Evolutionary conservation across 2,329 filamentous ascomycete genomes (phyloP).

Genomic region (Fusarium circinatum): DNA sequence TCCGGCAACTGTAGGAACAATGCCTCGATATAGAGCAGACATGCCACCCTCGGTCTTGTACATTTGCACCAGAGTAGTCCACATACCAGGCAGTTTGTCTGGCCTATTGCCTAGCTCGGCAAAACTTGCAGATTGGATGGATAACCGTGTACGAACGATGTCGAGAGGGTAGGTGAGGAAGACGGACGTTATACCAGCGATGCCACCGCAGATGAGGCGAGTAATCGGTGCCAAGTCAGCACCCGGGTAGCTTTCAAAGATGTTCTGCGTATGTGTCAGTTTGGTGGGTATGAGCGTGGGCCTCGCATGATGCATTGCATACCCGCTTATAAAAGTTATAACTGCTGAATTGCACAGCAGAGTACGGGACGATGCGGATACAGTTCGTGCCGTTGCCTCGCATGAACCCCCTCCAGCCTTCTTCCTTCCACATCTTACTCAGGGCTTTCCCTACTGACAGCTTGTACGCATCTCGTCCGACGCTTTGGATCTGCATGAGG

Average conservation of each 20-base stretch:
- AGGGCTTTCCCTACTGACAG: slow-evolving; percentile 89
- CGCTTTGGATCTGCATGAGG: slow-evolving; percentile 94
- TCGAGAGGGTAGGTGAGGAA: slow-evolving; percentile 96
- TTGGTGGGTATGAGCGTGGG: background rate
- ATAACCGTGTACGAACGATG: slow-evolving; percentile 94
- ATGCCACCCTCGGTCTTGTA: slow-evolving; percentile 92
- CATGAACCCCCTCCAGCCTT: slow-evolving; percentile 98
- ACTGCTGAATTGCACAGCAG: slow-evolving; percentile 96
- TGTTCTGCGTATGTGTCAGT: slow-evolving; percentile 57
- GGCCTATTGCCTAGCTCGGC: slow-evolving; percentile 73
- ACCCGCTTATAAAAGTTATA: slow-evolving; percentile 98
- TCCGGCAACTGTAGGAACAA: slow-evolving; percentile 91
- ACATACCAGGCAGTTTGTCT: slow-evolving; percentile 89
- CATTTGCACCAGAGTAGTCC: slow-evolving; percentile 82
- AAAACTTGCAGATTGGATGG: slow-evolving; percentile 98
- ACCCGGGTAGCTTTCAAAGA: slow-evolving; percentile 81
- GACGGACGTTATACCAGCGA: slow-evolving; percentile 95
- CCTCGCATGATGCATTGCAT: slow-evolving; percentile 46
- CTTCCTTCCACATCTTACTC: slow-evolving; percentile 94
- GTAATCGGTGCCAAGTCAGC: slow-evolving; percentile 77
- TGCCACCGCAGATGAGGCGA: slow-evolving; percentile 87
- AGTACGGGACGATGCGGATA: slow-evolving; percentile 97
- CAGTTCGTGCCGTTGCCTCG: slow-evolving; percentile 98
- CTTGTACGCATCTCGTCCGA: slow-evolving; percentile 90
- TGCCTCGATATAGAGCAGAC: slow-evolving; percentile 88